Evolutionary conservation across 805 yeast genomes (phyloP), one percentile per base, ranked within the genome.

Genomic region (Vanderwaltozyma tropicalis): DNA sequence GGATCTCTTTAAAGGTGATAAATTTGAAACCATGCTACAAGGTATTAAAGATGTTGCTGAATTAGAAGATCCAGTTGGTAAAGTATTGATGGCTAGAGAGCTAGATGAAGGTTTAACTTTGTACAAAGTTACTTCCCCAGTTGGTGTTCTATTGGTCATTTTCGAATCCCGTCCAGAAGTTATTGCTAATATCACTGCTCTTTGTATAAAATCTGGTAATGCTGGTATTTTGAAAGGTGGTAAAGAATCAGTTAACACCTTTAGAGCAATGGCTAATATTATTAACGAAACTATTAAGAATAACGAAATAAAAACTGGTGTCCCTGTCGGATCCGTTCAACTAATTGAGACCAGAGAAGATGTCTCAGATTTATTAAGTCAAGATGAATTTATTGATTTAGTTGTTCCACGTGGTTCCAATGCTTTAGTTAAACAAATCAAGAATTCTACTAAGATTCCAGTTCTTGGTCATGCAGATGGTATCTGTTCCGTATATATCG

Each of bases 381-480:
- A 89, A 63, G 97, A 92, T 61, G 74, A 72, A 53, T 85, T 80
- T 61, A 89, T 92, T 40, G 98, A 92, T 59, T 70, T 92, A 58
- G 98, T 92, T 17, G 86, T 92, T 51, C 99, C 99, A 43, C 74
- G 99, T 53, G 99, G 99, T n/a, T 84, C 95, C 21, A 92, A 92
- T 53, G 89, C 78, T 45, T 71, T 92, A 41, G 99, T 92, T 29
- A 74, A 84, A 49, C 76, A 71, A 57, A 88, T 92, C 59, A 92
- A 94, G 63, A 71, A 74, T 19, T 75, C 76, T 56, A 89, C 98
- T 18, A 86, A 86, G 58, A 94, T 92, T 50, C 97, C 99, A 5
- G 98, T 92, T 7, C 64, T 92, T 55, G 99, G 99, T 40, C 99
- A 92, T 59, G 98, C 99, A 8, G 97, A 92, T 62, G 99, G 99